These are phyloP conservation scores for Pythium grandisporangium DNA, from an alignment of 352 stramenopile species.

Conservation along the genomic window DNA sequence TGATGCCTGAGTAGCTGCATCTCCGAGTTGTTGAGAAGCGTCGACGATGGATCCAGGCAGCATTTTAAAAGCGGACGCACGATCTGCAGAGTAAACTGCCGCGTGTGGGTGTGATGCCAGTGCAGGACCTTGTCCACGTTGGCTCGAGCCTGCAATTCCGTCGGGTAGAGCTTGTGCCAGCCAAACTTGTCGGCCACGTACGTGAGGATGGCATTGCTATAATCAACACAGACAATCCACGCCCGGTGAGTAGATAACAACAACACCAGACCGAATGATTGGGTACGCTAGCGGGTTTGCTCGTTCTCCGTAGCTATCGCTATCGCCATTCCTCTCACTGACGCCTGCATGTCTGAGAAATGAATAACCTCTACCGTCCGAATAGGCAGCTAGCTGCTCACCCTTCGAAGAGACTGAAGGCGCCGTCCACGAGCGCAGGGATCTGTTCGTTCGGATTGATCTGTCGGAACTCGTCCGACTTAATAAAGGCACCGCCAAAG, in stretches of 20 bases:
- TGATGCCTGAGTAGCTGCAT: too few relatives aligned
- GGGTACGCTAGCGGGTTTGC: too few relatives aligned
- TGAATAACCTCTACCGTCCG: too few relatives aligned
- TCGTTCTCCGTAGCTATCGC: too few relatives aligned
- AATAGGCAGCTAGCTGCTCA: too few relatives aligned
- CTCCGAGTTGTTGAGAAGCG: too few relatives aligned
- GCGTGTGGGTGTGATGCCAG: constrained; percentile 60
- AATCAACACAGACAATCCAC: too few relatives aligned
- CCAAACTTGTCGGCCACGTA: constrained; percentile 40
- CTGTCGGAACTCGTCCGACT: constrained; percentile 27
- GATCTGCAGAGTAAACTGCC: constrained; percentile 31
- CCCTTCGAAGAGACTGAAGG: constrained; percentile 46
- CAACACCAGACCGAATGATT: too few relatives aligned
- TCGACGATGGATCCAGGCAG: too few relatives aligned
- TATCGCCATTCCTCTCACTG: too few relatives aligned
- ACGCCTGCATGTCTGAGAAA: too few relatives aligned
- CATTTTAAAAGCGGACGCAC: constrained; percentile 27
- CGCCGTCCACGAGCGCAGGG: constrained; percentile 37
- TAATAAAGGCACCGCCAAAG: not conserved
- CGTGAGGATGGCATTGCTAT: constrained; percentile 29
- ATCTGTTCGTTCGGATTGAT: constrained; percentile 45
- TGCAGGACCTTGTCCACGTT: constrained; percentile 58
- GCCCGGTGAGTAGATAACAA: too few relatives aligned
- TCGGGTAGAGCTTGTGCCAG: constrained; percentile 40
- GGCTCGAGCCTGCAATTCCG: constrained; percentile 22